Conservation (phyloP, 345 rosid genomes). For the Odontarrhena argentea region DNA sequence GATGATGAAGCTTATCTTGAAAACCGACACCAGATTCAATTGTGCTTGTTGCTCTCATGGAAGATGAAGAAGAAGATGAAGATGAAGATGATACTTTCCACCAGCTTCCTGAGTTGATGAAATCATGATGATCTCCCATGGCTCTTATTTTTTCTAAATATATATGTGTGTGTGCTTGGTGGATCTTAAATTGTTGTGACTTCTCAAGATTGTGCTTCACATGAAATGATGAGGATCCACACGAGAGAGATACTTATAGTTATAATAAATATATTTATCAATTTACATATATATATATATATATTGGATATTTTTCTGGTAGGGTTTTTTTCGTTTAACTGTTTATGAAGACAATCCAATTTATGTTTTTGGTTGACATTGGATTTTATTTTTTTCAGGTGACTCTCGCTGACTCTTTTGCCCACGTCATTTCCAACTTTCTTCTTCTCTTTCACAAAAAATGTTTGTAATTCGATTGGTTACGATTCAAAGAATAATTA, state of each 20-base stretch:
- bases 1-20: conserved; percentile 55
- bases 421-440: conserved; percentile 41
- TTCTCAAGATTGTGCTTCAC: conserved; percentile 39
- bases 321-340: conserved; percentile 39
- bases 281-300: conserved; percentile 8
- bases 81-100: conserved; percentile 43
- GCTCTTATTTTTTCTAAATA: background rate
- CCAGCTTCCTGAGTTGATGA: conserved; percentile 45
- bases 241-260: conserved; percentile 44
- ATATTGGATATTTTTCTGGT: conserved; percentile 36
- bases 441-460: background rate
- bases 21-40: conserved; percentile 64
- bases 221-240: conserved; percentile 43
- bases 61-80: conserved; percentile 59
- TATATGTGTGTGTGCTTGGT: conserved; percentile 19
- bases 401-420: conserved; percentile 46
- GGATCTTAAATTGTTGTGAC: conserved; percentile 39
- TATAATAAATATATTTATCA: conserved; percentile 35
- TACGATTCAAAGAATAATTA: conserved; percentile 14
- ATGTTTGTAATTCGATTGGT: conserved; percentile 14
- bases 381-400: conserved; percentile 34
- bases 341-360: conserved; percentile 35
- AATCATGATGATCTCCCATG: conserved; percentile 48
- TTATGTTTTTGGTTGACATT: conserved; percentile 42
- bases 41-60: conserved; percentile 61